Conservation (phyloP, 1,284 basidiomycete species). For the Trichosporon inkin region DNA sequence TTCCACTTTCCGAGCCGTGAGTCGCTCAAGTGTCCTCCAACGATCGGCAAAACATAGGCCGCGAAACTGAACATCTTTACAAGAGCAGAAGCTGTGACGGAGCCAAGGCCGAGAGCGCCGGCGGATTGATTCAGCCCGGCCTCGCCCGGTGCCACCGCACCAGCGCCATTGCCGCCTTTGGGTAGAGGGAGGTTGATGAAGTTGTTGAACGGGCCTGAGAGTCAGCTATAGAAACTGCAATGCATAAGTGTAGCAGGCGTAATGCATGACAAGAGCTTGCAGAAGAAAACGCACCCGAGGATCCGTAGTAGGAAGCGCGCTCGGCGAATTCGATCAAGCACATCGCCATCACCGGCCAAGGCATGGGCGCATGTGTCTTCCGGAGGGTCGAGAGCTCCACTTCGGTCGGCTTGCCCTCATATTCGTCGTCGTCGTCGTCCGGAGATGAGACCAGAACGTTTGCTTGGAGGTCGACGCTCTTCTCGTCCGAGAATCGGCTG, state of each 20-base stretch:
- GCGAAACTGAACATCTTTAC: slow-evolving; percentile 37
- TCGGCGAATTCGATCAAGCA: slow-evolving; percentile 49
- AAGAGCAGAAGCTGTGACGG: slow-evolving; percentile 31
- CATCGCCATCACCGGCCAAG: slow-evolving; percentile 23
- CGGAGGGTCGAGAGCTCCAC: slow-evolving; percentile 17
- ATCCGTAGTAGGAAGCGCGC: slow-evolving; percentile 30
- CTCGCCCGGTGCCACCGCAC: slow-evolving; percentile 65
- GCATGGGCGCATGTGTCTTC: slow-evolving; percentile 12
- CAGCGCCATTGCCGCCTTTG: slow-evolving; percentile 58
- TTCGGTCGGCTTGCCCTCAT: slow-evolving; percentile 5
- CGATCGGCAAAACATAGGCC: slow-evolving; percentile 36
- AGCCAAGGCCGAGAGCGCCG: slow-evolving; percentile 52
- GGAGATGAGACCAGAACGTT: too few relatives aligned
- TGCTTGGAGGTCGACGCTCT: too few relatives aligned
- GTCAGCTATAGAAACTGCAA: too few relatives aligned
- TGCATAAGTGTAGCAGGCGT: too few relatives aligned
- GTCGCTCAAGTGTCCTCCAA: slow-evolving; percentile 58
- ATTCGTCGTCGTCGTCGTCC: too few relatives aligned
- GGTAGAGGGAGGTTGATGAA: slow-evolving; percentile 56
- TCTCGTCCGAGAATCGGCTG: too few relatives aligned
- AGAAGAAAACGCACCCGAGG: neutral
- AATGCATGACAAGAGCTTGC: too few relatives aligned
- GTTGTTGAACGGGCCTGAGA: slow-evolving; percentile 24
- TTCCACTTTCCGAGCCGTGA: slow-evolving; percentile 66
- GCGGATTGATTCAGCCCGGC: slow-evolving; percentile 58